Conservation (phyloP, 208 protist genomes). For the Phytomonas francai region DNA sequence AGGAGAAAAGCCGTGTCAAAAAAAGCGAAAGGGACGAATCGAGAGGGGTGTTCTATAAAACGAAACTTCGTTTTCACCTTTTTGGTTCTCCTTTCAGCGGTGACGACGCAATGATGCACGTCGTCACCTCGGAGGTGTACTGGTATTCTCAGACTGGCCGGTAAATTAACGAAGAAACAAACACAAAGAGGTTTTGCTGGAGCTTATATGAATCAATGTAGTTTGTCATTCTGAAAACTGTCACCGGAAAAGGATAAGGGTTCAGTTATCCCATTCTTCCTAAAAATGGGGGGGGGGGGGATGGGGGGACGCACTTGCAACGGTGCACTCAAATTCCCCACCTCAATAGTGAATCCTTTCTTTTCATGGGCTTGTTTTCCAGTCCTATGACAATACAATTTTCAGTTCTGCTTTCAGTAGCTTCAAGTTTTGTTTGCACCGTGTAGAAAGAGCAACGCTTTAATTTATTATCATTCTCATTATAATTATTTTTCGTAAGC, state of each 20-base stretch:
- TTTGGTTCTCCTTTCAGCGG: background rate
- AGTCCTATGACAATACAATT: background rate
- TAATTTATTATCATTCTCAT: background rate
- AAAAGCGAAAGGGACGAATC: background rate
- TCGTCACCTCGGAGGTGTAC: conserved; percentile 2
- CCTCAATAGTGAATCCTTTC: background rate
- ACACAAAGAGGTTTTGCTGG: conserved; percentile 4
- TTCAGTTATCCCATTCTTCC: background rate
- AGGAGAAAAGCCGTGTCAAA: background rate
- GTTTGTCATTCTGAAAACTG: background rate
- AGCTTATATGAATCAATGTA: background rate
- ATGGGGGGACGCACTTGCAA: background rate
- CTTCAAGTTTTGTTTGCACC: conserved; percentile 1
- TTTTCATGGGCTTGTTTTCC: background rate
- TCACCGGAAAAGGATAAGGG: background rate
- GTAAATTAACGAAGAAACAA: conserved; percentile 5
- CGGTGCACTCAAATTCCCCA: background rate
- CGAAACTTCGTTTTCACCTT: background rate
- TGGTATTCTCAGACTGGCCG: conserved; percentile 9
- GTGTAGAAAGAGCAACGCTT: conserved; percentile 2
- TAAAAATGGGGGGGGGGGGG: no score
- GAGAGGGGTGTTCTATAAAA: background rate
- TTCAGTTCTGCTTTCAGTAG: background rate
- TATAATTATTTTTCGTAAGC: background rate
- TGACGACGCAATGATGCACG: background rate